Percentiles rank a stretch among this genome's conserved stretches.
phyloP scores from a whole-genome alignment of 1,284 basidiomycete genomes.

The Boletus subluridellus region DNA sequence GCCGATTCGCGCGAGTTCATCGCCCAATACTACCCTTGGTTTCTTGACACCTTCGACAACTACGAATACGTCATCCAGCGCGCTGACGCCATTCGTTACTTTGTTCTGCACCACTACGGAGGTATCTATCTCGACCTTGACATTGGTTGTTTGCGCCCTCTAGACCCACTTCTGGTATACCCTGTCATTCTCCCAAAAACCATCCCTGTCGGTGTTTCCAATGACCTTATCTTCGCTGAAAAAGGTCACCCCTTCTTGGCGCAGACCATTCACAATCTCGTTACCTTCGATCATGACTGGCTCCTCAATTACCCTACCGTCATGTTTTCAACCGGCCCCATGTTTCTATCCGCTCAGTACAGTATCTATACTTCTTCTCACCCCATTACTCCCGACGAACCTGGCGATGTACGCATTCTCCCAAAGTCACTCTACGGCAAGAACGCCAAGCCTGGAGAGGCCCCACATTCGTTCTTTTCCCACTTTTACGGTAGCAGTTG shows the following conservation, averaged over 20 bases:
- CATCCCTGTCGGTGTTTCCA: slow-evolving; percentile 94
- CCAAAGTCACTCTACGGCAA: slow-evolving; percentile 96
- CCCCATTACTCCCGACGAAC: slow-evolving; percentile 50
- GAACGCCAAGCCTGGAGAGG: slow-evolving; percentile 82
- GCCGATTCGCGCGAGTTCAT: slow-evolving; percentile 88
- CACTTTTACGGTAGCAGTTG: slow-evolving; percentile 98
- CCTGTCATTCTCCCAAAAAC: slow-evolving; percentile 92
- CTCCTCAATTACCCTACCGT: slow-evolving; percentile 97
- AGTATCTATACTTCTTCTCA: slow-evolving; percentile 77
- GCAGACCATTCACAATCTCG: slow-evolving; percentile 88
- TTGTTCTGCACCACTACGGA: slow-evolving; percentile 92
- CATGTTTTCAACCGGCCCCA: slow-evolving; percentile 98
- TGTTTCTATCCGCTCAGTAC: slow-evolving; percentile 89
- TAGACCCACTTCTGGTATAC: slow-evolving; percentile 87
- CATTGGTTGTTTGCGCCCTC: slow-evolving; percentile 87
- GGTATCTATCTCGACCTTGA: slow-evolving; percentile 97
- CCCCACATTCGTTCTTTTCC: slow-evolving; percentile 89
- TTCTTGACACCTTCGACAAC: slow-evolving; percentile 87
- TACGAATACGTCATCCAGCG: slow-evolving; percentile 96
- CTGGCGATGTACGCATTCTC: slow-evolving; percentile 78
- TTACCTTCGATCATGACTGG: slow-evolving; percentile 92
- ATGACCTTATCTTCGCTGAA: slow-evolving; percentile 94
- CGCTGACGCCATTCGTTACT: slow-evolving; percentile 97
- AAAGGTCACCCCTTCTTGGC: slow-evolving; percentile 87
- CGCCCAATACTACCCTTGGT: slow-evolving; percentile 84